Evolutionary conservation across 495 filamentous ascomycete genomes (phyloP).

Genomic region (Neurospora sublineolata): DNA sequence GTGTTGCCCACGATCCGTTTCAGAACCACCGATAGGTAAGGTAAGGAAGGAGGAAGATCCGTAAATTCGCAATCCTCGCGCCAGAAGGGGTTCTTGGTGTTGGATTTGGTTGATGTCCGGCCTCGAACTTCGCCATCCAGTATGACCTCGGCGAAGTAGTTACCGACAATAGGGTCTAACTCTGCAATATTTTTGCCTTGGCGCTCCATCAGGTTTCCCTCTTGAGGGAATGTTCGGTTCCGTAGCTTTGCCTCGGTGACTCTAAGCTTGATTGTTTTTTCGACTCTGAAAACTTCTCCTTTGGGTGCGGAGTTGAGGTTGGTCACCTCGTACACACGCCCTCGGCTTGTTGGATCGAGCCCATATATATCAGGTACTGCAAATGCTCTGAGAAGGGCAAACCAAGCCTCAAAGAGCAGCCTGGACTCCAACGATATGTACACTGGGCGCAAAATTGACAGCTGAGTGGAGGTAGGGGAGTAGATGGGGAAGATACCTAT

Average conservation of each 20-base stretch:
- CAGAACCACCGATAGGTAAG: conserved; percentile 68
- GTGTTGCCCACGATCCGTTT: conserved; percentile 50
- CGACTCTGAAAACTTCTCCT: conserved; percentile 45
- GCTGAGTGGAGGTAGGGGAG: conserved; percentile 48
- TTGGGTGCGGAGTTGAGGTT: conserved; percentile 27
- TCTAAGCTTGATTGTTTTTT: conserved; percentile 44
- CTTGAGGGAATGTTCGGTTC: conserved; percentile 13
- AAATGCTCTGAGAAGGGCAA: conserved; percentile 84
- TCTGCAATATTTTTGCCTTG: conserved; percentile 20
- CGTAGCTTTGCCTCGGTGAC: conserved; percentile 49
- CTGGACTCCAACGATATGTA: conserved; percentile 82
- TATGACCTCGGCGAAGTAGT: conserved; percentile 85
- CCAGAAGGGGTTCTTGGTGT: conserved; percentile 85
- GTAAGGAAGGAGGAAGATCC: conserved; percentile 71
- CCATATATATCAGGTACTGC: conserved; percentile 89
- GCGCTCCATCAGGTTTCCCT: conserved; percentile 21
- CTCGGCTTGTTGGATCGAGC: conserved; percentile 23
- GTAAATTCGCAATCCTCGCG: conserved; percentile 80
- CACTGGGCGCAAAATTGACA: conserved; percentile 57
- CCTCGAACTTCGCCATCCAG: conserved; percentile 83
- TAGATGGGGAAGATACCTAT: conserved; percentile 85
- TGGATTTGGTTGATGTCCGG: conserved; percentile 69
- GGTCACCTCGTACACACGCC: conserved; percentile 28
- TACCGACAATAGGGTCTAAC: conserved; percentile 30
- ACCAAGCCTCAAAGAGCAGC: conserved; percentile 92